Base-by-base conservation (phyloP, 2,329 filamentous ascomycete species). In the Nectriaceae sp. region DNA sequence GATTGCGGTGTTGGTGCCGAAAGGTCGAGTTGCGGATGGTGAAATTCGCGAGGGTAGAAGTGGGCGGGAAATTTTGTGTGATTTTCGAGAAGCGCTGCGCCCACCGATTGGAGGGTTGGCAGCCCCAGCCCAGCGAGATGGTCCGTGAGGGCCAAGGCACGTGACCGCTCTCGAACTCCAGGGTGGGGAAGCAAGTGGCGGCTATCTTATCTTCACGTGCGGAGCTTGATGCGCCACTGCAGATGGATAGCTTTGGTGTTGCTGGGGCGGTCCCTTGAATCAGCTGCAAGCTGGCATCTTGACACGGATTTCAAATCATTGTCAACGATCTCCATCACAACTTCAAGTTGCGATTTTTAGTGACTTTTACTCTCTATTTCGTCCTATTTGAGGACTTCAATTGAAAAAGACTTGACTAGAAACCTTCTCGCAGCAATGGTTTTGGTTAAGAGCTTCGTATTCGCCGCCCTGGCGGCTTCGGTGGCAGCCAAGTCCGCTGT, bases 401-500 rank as follows among this genome's bases (percentile, higher is more conserved):
- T 29, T 6, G 24, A 29, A 29, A 29, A 13, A 29, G 24, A 29
- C 24, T 6, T 6, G 6, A 29, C 24, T 29, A 6, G 13, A 6
- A 29, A 29, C 24, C 6, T 29, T 29, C 6, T n/a, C 50, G 46
- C 46, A 61, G 67, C 54, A 60, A 82, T 83, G 79, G 78, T 83
- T 63, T 70, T 80, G 47, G 59, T 85, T 59, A 84, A 82, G 76
- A 79, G 77, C 73, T 74, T 85, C 63, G 68, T 83, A 70, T 70
- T 84, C 69, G 72, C 76, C 57, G 76, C 77, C 53, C 70, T 85
- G 38, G 74, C 79, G 44, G 72, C 76, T 55, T 74, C 72, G 22
- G 83, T 79, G 49, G 76, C 83, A 52, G 86, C 89, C 63, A 84
- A 85, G 63, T 94, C 90, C 47, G 88, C 89, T 47, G 94, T 99